A percentile compares a stretch with the other conserved stretches of the same genome.
Evolutionary conservation across 495 filamentous ascomycete species (phyloP).

Genomic region (Aspergillus olivimuriae): DNA sequence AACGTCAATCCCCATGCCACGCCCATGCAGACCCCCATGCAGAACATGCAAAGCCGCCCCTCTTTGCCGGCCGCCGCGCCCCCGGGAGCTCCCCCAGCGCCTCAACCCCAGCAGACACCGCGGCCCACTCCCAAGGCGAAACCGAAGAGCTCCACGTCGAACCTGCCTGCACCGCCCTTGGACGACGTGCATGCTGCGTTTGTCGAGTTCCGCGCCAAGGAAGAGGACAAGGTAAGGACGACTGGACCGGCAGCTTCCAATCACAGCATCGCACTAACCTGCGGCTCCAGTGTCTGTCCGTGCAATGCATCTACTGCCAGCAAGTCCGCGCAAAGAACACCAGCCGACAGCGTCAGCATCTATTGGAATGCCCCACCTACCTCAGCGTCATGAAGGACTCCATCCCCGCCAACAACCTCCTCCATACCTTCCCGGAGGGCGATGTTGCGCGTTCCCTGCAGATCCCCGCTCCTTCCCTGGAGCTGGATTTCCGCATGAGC

Average conservation of each 20-base stretch:
- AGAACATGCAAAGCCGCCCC: slow-evolving; percentile 32
- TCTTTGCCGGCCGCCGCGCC: slow-evolving; percentile 34
- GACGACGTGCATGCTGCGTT: slow-evolving; percentile 52
- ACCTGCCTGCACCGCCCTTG: slow-evolving; percentile 39
- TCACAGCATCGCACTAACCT: no score
- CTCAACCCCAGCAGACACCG: slow-evolving; percentile 23
- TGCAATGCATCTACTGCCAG: slow-evolving; percentile 54
- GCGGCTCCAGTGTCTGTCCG: slow-evolving; percentile 51
- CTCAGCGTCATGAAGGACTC: slow-evolving; percentile 53
- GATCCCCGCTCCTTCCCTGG: slow-evolving; percentile 49
- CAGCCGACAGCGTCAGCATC: slow-evolving; percentile 48
- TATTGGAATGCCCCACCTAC: slow-evolving; percentile 50
- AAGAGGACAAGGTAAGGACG: slow-evolving; percentile 48
- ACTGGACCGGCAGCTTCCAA: no score
- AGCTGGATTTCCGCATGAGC: slow-evolving; percentile 58
- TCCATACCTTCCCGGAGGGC: slow-evolving; percentile 51
- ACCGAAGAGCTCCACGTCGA: slow-evolving; percentile 30
- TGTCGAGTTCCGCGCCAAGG: slow-evolving; percentile 52
- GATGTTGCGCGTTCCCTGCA: slow-evolving; percentile 46
- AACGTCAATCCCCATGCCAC: slow-evolving; percentile 41
- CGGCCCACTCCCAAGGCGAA: slow-evolving; percentile 41
- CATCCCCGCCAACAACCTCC: slow-evolving; percentile 51
- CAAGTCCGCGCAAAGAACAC: slow-evolving; percentile 53
- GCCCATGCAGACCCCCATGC: slow-evolving; percentile 39
- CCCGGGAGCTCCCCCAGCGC: slow-evolving; percentile 24